Percentiles rank a stretch among this genome's conserved stretches.
phyloP scores from a whole-genome alignment of 2,329 filamentous ascomycete genomes.

The Sphaerulina musiva region DNA sequence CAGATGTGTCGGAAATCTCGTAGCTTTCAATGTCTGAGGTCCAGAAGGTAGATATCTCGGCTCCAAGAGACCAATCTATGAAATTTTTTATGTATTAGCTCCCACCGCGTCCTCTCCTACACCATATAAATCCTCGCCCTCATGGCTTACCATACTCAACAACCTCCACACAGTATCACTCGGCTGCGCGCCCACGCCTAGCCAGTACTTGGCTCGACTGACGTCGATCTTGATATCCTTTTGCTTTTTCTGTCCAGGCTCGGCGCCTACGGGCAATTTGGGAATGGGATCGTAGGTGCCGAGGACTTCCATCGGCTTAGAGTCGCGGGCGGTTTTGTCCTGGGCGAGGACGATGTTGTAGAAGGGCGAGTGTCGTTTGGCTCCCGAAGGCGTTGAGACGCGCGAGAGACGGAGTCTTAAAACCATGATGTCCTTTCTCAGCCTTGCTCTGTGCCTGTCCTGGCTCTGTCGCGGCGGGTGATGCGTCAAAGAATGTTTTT shows the following conservation, averaged over 20 bases:
- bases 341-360: constrained; percentile 96
- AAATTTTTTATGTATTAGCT: not conserved
- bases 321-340: constrained; percentile 79
- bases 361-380: constrained; percentile 72
- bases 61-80: constrained; percentile 39
- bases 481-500: too few species aligned
- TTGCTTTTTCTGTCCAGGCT: constrained; percentile 58
- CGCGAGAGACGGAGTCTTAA: constrained; percentile 88
- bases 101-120: not conserved
- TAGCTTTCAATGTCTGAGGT: constrained; percentile 29
- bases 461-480: too few species aligned
- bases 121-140: not conserved
- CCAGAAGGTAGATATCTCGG: constrained; percentile 35
- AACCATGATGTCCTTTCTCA: constrained; percentile 54
- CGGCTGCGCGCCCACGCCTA: constrained; percentile 93
- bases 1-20: constrained; percentile 30
- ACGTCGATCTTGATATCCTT: constrained; percentile 89
- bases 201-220: constrained; percentile 82
- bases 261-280: constrained; percentile 47
- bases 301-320: constrained; percentile 87
- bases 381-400: constrained; percentile 56
- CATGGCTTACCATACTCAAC: constrained; percentile 61
- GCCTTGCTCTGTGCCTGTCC: too few species aligned
- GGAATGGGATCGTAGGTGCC: constrained; percentile 58
- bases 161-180: constrained; percentile 84